These are phyloP conservation scores for Chrysanthemum makinoi DNA, from an alignment of 129 eudicot genomes.

Conservation along the genomic window DNA sequence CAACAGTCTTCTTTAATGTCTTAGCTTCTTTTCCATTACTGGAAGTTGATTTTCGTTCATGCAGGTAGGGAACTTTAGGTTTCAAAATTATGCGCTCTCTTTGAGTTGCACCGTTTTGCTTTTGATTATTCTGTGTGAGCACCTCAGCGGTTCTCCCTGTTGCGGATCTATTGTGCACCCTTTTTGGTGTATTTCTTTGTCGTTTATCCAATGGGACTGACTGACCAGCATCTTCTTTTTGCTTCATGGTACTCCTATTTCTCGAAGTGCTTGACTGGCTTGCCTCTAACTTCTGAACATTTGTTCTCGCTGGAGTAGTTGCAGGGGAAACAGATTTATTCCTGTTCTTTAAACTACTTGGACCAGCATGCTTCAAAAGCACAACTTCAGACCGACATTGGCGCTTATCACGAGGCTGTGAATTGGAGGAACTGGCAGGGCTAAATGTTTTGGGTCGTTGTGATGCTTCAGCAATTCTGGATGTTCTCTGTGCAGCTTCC, in stretches of 20 bases:
- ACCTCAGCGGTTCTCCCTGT: conserved; percentile 47
- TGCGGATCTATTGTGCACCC: conserved; percentile 46
- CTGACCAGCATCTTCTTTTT: conserved; percentile 48
- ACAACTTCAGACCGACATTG: conserved; percentile 41
- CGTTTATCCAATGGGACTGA: conserved; percentile 31
- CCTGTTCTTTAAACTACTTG: conserved; percentile 46
- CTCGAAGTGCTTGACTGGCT: conserved; percentile 28
- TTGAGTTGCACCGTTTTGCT: conserved; percentile 59
- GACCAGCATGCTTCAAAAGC: conserved; percentile 37
- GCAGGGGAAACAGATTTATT: conserved; percentile 52
- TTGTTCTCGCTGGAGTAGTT: conserved; percentile 46
- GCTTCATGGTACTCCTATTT: conserved; percentile 41
- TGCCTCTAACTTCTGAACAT: conserved; percentile 52
- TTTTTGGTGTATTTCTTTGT: conserved; percentile 41
- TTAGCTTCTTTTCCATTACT: conserved; percentile 38
- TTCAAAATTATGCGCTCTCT: conserved; percentile 39
- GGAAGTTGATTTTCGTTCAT: conserved; percentile 42
- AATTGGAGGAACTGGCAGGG: conserved; percentile 38
- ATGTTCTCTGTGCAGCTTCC: conserved; percentile 60
- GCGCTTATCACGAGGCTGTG: conserved; percentile 45
- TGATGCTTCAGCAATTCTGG: conserved; percentile 39
- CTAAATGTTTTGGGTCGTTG: conserved; percentile 39
- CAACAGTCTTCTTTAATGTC: conserved; percentile 52
- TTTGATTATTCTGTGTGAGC: conserved; percentile 79
- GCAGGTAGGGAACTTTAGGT: conserved; percentile 44